Evolutionary conservation across 768 basidiomycete species (phyloP), one percentile per base, ranked within the genome.

Genomic region (Podaxis sp.): DNA sequence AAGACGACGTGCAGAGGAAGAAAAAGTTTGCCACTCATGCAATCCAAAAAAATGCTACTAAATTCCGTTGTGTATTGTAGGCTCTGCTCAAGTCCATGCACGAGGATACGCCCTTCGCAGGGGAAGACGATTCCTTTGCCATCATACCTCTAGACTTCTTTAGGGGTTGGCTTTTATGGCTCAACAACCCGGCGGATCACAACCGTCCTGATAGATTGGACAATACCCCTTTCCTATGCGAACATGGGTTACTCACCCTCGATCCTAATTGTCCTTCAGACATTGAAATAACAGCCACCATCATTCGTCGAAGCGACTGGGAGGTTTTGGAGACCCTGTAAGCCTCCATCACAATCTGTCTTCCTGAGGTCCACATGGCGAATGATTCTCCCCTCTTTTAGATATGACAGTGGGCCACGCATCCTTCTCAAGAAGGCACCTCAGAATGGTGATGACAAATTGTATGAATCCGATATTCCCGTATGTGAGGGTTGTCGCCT

Each of bases 91-190:
- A 81, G 64, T 79, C 83, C 67, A 83, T 91, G 79, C 78, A 84
- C 64, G 85, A 89, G 63, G 79, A 81, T 64, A 74, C 80, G 56
- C 68, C 85, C 55, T 80, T 74, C 63, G 79, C 64, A 78, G 55
- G 77, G 78, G 63, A 77, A 74, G 57, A 50, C 17, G 57, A 56
- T 9, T 75, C 80, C 8, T 87, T 81, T 66, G 86, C 86, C 11
- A 75, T 91, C 43, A 73, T 91, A 43, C 82, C 88, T 7, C 74
- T 81, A 33, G 76, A 76, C 2, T 95, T 93, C 69, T 73, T 88
- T 54, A 85, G 80, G 25, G 68, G 75, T 41, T 95, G 93, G 93
- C 79, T 79, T 59, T 78, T 80, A 60, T 94, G 93, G 93, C 69
- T 87, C 6, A 75, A 76, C 57, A 81, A 80, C 57, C 89, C 89